Conservation (phyloP, 192 early-diverging fungal species). For the Powellomyces hirtus region DNA sequence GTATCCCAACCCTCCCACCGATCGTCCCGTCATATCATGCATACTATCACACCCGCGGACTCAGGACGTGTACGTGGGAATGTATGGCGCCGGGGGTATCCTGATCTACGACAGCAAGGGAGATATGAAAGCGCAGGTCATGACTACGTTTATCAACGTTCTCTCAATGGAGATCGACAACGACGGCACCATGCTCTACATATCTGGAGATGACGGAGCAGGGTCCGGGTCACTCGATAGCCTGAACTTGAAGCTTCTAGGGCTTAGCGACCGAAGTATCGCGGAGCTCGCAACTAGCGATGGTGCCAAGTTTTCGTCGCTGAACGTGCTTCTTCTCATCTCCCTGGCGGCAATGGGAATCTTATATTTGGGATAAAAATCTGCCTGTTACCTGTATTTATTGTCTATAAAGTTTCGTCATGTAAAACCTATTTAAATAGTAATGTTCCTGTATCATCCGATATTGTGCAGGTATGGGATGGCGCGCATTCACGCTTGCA, state of each 20-base stretch:
- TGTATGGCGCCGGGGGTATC: slow-evolving; percentile 17
- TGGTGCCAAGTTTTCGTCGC: not conserved
- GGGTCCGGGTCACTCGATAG: slow-evolving; percentile 7
- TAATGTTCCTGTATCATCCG: too few relatives aligned
- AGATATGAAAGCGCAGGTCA: slow-evolving; percentile 13
- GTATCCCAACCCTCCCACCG: slow-evolving; percentile 14
- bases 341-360: not conserved
- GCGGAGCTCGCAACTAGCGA: not conserved
- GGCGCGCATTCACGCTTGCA: too few relatives aligned
- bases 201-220: slow-evolving; percentile 20
- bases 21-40: slow-evolving; percentile 19
- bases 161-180: slow-evolving; percentile 18
- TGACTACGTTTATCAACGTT: slow-evolving; percentile 23
- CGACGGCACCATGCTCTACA: slow-evolving; percentile 11
- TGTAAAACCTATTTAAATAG: too few relatives aligned
- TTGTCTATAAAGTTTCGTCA: too few relatives aligned
- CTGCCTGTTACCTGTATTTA: too few relatives aligned
- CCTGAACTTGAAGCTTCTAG: slow-evolving; percentile 2
- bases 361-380: too few relatives aligned
- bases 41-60: slow-evolving; percentile 12
- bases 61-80: slow-evolving; percentile 19
- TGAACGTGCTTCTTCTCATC: not conserved
- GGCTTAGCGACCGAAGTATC: slow-evolving; percentile 4
- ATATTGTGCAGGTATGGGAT: too few relatives aligned
- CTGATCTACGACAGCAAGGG: slow-evolving; percentile 20